Evolutionary conservation across 805 yeast genomes (phyloP).

Genomic region (Pichia exigua): DNA sequence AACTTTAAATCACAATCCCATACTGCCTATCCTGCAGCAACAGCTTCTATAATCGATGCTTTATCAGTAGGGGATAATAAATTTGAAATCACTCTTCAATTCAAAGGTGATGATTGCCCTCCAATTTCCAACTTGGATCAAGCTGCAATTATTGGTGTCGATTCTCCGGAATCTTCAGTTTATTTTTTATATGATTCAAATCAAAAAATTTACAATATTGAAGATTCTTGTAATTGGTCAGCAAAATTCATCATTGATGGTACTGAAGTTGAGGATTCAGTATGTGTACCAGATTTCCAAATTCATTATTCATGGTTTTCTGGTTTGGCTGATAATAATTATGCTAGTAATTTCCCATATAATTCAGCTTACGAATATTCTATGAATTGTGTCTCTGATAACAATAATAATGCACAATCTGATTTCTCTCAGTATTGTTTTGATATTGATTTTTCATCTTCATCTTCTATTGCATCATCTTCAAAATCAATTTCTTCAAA

Average conservation of each 20-base stretch:
- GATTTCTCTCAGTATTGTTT: slow-evolving; percentile 23
- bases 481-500: neutral
- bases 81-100: slow-evolving; percentile 14
- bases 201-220: slow-evolving; percentile 14
- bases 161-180: slow-evolving; percentile 21
- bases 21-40: slow-evolving; percentile 15
- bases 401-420: slow-evolving; percentile 22
- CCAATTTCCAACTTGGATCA: slow-evolving; percentile 18
- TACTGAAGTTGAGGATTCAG: slow-evolving; percentile 7
- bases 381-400: slow-evolving; percentile 23
- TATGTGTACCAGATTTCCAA: slow-evolving; percentile 24
- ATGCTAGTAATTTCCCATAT: slow-evolving; percentile 13
- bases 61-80: slow-evolving; percentile 7
- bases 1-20: slow-evolving; percentile 4
- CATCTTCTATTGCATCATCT: neutral
- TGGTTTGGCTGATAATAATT: slow-evolving; percentile 13
- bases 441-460: neutral
- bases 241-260: slow-evolving; percentile 23
- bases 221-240: slow-evolving; percentile 23
- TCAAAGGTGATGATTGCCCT: slow-evolving; percentile 9
- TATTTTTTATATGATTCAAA: slow-evolving; percentile 22
- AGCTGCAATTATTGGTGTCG: slow-evolving; percentile 24
- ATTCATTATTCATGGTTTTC: slow-evolving; percentile 28
- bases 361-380: slow-evolving; percentile 19
- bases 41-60: slow-evolving; percentile 11